These are phyloP conservation scores for Lagenidium giganteum DNA, from an alignment of 352 stramenopile species.

Conservation along the genomic window DNA sequence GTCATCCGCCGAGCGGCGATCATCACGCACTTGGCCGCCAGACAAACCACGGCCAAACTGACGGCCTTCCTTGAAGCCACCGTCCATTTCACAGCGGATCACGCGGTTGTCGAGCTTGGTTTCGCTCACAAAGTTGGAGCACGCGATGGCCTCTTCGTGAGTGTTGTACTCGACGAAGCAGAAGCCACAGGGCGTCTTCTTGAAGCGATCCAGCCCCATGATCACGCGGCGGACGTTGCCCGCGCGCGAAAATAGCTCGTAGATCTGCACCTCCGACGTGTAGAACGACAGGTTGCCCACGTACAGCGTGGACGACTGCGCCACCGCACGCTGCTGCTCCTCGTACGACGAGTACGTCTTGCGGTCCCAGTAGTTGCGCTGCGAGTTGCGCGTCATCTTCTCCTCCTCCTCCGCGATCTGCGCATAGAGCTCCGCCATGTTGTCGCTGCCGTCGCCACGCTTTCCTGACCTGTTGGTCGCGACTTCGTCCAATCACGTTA, in stretches of 20 bases:
- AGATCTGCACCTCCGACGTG: constrained; percentile 93
- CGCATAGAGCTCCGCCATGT: constrained; percentile 60
- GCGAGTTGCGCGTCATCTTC: constrained; percentile 45
- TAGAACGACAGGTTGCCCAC: constrained; percentile 98
- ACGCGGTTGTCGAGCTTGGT: constrained; percentile 87
- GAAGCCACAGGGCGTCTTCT: constrained; percentile 97
- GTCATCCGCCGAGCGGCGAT: constrained; percentile 80
- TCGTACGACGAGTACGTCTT: constrained; percentile 91
- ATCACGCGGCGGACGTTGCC: constrained; percentile 91
- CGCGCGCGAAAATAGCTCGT: constrained; percentile 92
- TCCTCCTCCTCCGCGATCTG: constrained; percentile 67
- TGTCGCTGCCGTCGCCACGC: constrained; percentile 14
- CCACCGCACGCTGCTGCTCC: constrained; percentile 92
- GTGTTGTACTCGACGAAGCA: constrained; percentile 94
- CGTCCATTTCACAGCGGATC: constrained; percentile 87
- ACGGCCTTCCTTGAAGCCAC: constrained; percentile 77
- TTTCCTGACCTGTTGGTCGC: no score
- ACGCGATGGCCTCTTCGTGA: constrained; percentile 67
- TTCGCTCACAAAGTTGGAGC: constrained; percentile 78
- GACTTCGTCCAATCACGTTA: no score
- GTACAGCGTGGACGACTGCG: constrained; percentile 91
- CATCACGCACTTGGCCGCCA: constrained; percentile 81
- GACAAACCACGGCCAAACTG: constrained; percentile 83
- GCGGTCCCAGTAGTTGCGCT: constrained; percentile 93
- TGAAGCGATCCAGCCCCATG: constrained; percentile 95